A percentile compares a stretch with the other conserved stretches of the same genome.
Conservation (phyloP, 805 yeast genomes). For the Debaryomyces prosopidis region DNA sequence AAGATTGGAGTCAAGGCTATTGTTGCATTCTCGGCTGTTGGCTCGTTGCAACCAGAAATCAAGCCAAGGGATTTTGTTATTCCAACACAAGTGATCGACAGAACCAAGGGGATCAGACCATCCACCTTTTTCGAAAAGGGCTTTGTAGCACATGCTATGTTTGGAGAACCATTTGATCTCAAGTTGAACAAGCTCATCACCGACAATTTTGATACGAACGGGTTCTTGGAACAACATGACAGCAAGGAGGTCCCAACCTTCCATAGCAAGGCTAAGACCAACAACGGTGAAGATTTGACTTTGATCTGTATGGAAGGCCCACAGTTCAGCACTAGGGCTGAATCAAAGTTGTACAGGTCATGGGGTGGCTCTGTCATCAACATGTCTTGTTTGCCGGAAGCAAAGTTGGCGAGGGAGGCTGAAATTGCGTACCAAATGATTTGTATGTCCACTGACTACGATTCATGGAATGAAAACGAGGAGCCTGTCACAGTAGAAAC, state of each 20-base stretch:
- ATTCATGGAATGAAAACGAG: slow-evolving; percentile 94
- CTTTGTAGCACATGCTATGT: slow-evolving; percentile 94
- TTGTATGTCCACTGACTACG: slow-evolving; percentile 98
- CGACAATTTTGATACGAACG: slow-evolving; percentile 43
- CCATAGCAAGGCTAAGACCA: slow-evolving; percentile 62
- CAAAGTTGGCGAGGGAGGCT: slow-evolving; percentile 95
- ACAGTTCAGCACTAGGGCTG: slow-evolving; percentile 95
- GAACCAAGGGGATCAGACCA: slow-evolving; percentile 93
- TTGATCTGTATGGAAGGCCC: slow-evolving; percentile 99
- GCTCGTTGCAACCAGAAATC: slow-evolving; percentile 86
- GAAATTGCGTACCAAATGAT: slow-evolving; percentile 97
- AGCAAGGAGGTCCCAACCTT: slow-evolving; percentile 41
- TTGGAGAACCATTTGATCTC: slow-evolving; percentile 94
- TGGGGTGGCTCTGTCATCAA: slow-evolving; percentile 96
- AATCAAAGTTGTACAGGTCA: slow-evolving; percentile 77
- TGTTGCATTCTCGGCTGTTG: slow-evolving; percentile 93
- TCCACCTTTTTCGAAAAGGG: slow-evolving; percentile 90
- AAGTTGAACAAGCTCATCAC: slow-evolving; percentile 66
- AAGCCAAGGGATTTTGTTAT: slow-evolving; percentile 95
- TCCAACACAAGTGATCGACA: slow-evolving; percentile 93
- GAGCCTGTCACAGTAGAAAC: slow-evolving; percentile 99
- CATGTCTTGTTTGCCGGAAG: slow-evolving; percentile 97
- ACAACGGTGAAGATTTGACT: slow-evolving; percentile 69
- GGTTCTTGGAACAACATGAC: slow-evolving; percentile 56
- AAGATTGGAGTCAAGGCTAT: slow-evolving; percentile 82